These are phyloP conservation scores for Prunus persica DNA, from an alignment of 306 rosid species.

Conservation along the genomic window DNA sequence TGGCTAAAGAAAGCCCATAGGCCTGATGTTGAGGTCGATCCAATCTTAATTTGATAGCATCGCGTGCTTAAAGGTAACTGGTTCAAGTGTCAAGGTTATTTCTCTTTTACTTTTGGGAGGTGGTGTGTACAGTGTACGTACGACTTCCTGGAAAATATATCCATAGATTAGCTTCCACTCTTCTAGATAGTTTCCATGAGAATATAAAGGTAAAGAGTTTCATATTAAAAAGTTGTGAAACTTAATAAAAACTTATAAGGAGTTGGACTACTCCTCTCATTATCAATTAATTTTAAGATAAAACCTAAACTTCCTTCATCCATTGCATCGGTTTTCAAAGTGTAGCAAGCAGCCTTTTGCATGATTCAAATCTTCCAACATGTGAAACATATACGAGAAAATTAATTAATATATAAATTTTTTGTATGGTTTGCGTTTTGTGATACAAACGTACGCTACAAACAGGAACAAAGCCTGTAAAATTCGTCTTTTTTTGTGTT, in stretches of 20 bases:
- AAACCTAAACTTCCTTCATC: no score
- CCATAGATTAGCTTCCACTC: background rate
- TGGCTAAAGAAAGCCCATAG: no score
- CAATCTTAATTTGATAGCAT: background rate
- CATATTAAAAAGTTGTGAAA: no score
- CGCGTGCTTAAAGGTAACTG: background rate
- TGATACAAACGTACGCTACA: background rate
- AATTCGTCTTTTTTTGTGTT: background rate
- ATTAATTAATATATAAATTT: background rate
- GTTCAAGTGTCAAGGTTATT: no score
- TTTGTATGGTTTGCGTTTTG: background rate
- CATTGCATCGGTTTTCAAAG: background rate
- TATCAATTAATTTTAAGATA: no score
- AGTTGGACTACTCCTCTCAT: no score
- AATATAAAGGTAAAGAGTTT: no score
- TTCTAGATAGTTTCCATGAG: background rate
- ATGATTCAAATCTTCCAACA: conserved; percentile 3
- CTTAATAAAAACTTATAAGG: no score
- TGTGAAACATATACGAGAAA: background rate
- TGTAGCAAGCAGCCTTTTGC: conserved; percentile 8
- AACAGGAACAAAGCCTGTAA: background rate
- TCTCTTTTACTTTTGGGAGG: background rate
- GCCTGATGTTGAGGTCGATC: no score
- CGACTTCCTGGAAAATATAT: background rate
- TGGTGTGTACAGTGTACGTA: background rate